Percentiles rank a stretch among this genome's conserved stretches.
These are phyloP conservation scores for Berkeleyomyces rouxiae DNA, from an alignment of 2,329 filamentous ascomycete species.

Conservation along the genomic window DNA sequence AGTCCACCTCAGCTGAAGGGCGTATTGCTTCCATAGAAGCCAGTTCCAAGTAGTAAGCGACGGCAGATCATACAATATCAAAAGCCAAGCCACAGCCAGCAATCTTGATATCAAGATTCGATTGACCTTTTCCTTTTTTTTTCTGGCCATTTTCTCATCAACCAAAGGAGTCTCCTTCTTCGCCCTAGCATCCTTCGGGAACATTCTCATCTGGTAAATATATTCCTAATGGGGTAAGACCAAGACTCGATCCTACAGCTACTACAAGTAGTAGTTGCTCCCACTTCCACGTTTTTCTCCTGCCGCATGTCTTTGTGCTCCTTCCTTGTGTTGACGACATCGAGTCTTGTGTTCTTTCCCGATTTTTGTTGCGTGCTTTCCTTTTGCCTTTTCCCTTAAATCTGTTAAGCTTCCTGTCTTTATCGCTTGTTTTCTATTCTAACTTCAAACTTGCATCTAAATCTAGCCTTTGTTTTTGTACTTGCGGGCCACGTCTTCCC, in stretches of 20 bases:
- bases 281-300: constrained; percentile 1
- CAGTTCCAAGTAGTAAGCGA: background rate
- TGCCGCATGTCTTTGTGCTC: background rate
- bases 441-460: background rate
- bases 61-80: background rate
- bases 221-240: background rate
- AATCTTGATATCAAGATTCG: background rate
- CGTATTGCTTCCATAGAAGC: background rate
- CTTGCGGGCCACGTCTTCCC: background rate
- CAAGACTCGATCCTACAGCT: background rate
- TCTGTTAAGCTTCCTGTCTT: background rate
- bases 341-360: background rate
- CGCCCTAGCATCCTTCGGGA: background rate
- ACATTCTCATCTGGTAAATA: background rate
- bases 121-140: background rate
- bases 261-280: background rate
- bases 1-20: background rate
- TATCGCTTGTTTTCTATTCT: background rate
- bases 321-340: background rate
- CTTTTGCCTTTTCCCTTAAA: background rate
- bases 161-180: background rate
- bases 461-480: background rate
- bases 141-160: background rate
- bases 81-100: background rate
- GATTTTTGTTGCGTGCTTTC: background rate